phyloP scores from a whole-genome alignment of 2,329 filamentous ascomycete species.

The Sarocladium oryzae region DNA sequence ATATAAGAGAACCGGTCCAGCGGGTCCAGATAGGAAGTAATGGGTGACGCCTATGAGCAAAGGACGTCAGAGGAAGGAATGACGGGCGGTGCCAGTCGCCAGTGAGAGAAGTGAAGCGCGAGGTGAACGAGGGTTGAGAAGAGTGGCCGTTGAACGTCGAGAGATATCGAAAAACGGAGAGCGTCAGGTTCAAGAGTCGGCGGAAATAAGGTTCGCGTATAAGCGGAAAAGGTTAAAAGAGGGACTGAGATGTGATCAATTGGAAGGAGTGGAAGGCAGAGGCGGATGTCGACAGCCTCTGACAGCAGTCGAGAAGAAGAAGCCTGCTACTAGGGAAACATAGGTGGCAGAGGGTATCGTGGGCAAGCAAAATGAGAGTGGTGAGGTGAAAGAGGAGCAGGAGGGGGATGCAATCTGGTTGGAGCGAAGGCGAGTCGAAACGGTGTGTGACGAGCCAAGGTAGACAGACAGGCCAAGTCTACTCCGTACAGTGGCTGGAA shows the following conservation, averaged over 20 bases:
- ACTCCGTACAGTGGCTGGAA: background rate
- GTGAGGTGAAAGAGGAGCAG: background rate
- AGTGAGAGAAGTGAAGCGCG: background rate
- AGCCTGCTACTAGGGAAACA: background rate
- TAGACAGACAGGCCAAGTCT: background rate
- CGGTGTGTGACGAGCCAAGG: background rate
- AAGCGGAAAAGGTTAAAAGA: too few species aligned
- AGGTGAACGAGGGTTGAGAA: too few species aligned
- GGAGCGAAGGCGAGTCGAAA: background rate
- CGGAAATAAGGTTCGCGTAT: too few species aligned
- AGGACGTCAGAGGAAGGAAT: background rate
- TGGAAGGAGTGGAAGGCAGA: background rate
- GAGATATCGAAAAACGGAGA: too few species aligned
- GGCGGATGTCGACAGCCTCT: background rate
- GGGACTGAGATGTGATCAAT: conserved; percentile 2
- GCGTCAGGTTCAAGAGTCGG: too few species aligned
- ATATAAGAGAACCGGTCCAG: conserved; percentile 1
- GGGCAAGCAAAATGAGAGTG: conserved; percentile 1
- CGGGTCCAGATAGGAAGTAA: background rate
- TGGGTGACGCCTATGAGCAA: background rate
- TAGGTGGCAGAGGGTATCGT: conserved; percentile 1
- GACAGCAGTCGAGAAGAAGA: background rate
- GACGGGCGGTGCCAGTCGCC: background rate
- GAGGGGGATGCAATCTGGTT: too few species aligned
- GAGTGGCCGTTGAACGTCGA: background rate